These are phyloP conservation scores for Calocera viscosa DNA, from an alignment of 768 basidiomycete species.

Conservation along the genomic window DNA sequence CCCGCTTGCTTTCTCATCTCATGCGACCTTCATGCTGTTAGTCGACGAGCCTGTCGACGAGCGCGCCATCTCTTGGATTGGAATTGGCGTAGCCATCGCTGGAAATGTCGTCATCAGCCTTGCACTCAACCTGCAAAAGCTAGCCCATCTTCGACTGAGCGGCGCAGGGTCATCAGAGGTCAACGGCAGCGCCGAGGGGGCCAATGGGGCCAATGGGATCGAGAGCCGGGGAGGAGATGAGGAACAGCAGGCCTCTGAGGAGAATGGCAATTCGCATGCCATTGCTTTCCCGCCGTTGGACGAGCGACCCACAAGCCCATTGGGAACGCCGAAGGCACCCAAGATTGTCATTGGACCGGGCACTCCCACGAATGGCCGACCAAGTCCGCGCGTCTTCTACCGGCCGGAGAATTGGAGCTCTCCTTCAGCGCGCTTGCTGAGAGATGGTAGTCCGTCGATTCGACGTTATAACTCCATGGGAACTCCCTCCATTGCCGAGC, in stretches of 20 bases:
- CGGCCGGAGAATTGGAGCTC: not conserved
- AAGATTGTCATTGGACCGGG: not conserved
- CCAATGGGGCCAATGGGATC: not conserved
- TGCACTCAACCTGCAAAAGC: slow-evolving; percentile 85
- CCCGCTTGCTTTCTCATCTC: not conserved
- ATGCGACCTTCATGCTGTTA: not conserved
- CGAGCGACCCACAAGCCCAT: not conserved
- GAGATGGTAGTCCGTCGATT: not conserved
- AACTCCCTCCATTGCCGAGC: not conserved
- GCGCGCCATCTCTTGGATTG: slow-evolving; percentile 34
- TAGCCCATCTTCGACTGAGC: slow-evolving; percentile 67
- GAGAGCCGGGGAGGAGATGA: not conserved
- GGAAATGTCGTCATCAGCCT: slow-evolving; percentile 84
- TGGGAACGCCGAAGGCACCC: slow-evolving; percentile 15
- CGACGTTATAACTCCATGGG: not conserved
- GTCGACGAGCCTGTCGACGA: not conserved
- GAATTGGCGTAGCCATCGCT: slow-evolving; percentile 67
- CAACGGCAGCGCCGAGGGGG: slow-evolving; percentile 14
- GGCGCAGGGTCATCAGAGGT: slow-evolving; percentile 21
- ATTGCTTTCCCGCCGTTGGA: not conserved
- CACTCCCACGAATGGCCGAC: not conserved
- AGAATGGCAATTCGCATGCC: not conserved
- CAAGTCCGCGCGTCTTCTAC: not conserved
- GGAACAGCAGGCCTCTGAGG: not conserved
- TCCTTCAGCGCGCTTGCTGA: not conserved